Evolutionary conservation across 768 basidiomycete species (phyloP).

Genomic region (Boletus vermiculosoides): DNA sequence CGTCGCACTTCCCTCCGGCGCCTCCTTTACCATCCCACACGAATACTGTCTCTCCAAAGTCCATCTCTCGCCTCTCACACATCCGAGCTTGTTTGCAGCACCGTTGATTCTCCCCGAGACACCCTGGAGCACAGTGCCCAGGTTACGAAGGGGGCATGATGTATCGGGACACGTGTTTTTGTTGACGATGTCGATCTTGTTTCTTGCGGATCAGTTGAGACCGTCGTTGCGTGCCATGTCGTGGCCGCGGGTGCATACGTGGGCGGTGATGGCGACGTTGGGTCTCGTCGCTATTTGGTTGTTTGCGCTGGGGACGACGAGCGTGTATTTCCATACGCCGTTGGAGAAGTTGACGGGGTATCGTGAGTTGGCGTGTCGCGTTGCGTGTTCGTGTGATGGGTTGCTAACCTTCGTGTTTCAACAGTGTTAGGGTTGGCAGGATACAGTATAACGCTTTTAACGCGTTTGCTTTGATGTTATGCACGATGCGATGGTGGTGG

Average conservation of each 20-base stretch:
- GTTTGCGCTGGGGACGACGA: slow-evolving; percentile 75
- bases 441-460: slow-evolving; percentile 35
- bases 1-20: slow-evolving; percentile 58
- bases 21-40: slow-evolving; percentile 49
- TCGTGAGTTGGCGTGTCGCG: slow-evolving; percentile 47
- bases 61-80: slow-evolving; percentile 54
- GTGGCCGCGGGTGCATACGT: slow-evolving; percentile 46
- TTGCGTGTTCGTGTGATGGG: not conserved
- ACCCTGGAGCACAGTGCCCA: slow-evolving; percentile 52
- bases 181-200: slow-evolving; percentile 72
- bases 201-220: slow-evolving; percentile 74
- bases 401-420: slow-evolving; percentile 1
- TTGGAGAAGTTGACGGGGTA: slow-evolving; percentile 86
- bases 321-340: slow-evolving; percentile 88
- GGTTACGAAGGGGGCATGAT: slow-evolving; percentile 82
- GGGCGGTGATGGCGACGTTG: slow-evolving; percentile 47
- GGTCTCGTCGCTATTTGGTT: slow-evolving; percentile 62
- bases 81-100: slow-evolving; percentile 60
- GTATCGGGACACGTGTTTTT: slow-evolving; percentile 94
- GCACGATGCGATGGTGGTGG: not conserved
- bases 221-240: slow-evolving; percentile 44
- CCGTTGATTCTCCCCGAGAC: slow-evolving; percentile 36
- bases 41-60: slow-evolving; percentile 55
- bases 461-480: slow-evolving; percentile 19
- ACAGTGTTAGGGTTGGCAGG: slow-evolving; percentile 40